Conservation (phyloP, 305 asterid genomes). For the Fraxinus sp. region DNA sequence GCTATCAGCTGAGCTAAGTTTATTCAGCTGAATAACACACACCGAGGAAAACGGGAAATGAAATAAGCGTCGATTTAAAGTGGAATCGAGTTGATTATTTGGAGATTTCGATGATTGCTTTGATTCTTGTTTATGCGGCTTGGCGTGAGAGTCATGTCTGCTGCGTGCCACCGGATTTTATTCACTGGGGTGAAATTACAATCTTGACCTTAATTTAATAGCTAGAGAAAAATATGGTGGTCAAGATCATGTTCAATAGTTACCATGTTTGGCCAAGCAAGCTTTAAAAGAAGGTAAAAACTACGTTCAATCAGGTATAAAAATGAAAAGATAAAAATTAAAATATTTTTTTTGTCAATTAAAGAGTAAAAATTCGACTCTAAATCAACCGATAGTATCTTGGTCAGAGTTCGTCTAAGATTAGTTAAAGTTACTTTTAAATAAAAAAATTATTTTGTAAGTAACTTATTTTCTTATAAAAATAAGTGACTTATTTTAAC, state of each 20-base stretch:
- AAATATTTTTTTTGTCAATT: not conserved
- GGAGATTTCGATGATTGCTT: not conserved
- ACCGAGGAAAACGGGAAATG: not conserved
- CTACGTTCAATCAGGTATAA: not conserved
- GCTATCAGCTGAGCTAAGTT: not conserved
- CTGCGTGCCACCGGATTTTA: slow-evolving; percentile 32
- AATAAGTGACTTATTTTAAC: not conserved
- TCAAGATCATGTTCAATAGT: not conserved
- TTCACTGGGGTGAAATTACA: slow-evolving; percentile 18
- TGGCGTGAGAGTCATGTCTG: slow-evolving; percentile 36
- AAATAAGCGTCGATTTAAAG: not conserved
- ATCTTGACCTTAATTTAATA: not conserved
- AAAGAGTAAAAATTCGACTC: not conserved
- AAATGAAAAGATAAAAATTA: not conserved
- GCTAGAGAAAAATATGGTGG: not conserved
- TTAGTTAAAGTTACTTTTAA: not conserved
- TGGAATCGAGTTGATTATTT: not conserved
- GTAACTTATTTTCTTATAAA: not conserved
- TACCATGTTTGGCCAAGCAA: not conserved
- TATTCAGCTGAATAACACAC: not conserved
- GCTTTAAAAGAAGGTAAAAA: not conserved
- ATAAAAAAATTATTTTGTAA: not conserved
- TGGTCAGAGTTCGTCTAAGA: not conserved
- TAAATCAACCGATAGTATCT: not conserved
- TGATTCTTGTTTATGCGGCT: slow-evolving; percentile 19